These are phyloP conservation scores for Ophidiomyces ophidiicola DNA, from an alignment of 2,329 filamentous ascomycete genomes.

Conservation along the genomic window DNA sequence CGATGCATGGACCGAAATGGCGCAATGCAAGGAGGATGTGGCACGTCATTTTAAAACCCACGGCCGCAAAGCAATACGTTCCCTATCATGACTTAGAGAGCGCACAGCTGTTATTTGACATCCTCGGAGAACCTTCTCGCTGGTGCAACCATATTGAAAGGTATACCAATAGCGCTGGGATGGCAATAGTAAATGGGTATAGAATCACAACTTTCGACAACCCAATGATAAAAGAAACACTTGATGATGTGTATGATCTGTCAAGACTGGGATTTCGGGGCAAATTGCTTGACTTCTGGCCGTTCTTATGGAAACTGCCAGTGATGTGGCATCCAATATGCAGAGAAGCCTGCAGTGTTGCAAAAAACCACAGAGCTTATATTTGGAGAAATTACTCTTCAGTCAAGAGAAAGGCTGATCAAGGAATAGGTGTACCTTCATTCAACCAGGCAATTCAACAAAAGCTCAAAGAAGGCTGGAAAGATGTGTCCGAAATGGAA, in stretches of 20 bases:
- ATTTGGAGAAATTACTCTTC: conserved; percentile 7
- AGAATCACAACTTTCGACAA: conserved; percentile 4
- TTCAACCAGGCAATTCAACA: conserved; percentile 8
- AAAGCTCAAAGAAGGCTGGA: conserved; percentile 2
- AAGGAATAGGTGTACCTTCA: conserved; percentile 2
- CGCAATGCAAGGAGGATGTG: conserved; percentile 4
- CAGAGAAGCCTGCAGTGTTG: conserved; percentile 14
- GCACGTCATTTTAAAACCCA: conserved; percentile 1
- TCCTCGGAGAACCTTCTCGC: not conserved
- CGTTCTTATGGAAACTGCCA: conserved; percentile 11
- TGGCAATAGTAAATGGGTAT: conserved; percentile 6
- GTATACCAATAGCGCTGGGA: conserved; percentile 5
- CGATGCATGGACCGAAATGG: conserved; percentile 6
- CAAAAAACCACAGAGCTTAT: conserved; percentile 1
- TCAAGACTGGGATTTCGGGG: conserved; percentile 13
- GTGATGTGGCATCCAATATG: conserved; percentile 11
- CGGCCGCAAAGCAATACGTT: conserved; percentile 1
- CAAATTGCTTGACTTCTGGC: conserved; percentile 13
- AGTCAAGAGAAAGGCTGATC: conserved; percentile 3
- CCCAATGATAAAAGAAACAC: conserved; percentile 5
- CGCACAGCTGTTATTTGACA: conserved; percentile 3
- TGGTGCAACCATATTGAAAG: conserved; percentile 3
- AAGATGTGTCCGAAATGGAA: conserved; percentile 2
- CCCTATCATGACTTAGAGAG: conserved; percentile 7
- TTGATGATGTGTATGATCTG: conserved; percentile 7